Conservation (phyloP, 805 yeast genomes). For the Wickerhamomyces bisporus region DNA sequence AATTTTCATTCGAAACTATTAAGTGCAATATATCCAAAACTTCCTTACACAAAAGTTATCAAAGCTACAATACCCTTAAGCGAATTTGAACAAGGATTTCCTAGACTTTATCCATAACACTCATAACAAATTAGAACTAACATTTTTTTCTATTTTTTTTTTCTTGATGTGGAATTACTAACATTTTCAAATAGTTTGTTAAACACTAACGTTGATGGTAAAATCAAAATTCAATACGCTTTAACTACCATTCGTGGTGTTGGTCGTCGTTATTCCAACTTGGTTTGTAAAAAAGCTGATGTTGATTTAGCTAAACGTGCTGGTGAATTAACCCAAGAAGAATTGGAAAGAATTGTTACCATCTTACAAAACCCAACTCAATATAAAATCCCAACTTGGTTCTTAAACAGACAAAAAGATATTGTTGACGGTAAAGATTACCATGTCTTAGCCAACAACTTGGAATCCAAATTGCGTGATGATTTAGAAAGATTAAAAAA, state of each 20-base stretch:
- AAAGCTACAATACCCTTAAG: too few relatives aligned
- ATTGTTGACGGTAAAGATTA: conserved; percentile 97
- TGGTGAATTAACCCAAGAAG: conserved; percentile 99
- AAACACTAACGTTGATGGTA: conserved; percentile 99
- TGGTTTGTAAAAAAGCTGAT: conserved; percentile 99
- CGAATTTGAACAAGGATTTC: too few relatives aligned
- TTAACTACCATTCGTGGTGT: conserved; percentile 99
- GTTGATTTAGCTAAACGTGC: conserved; percentile 98
- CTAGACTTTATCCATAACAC: too few relatives aligned
- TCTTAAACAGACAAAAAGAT: conserved; percentile 99
- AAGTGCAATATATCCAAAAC: too few relatives aligned
- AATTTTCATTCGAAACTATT: too few relatives aligned
- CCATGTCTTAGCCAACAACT: conserved; percentile 98
- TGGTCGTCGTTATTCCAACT: conserved; percentile 99
- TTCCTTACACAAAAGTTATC: too few relatives aligned
- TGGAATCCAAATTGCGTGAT: conserved; percentile 99
- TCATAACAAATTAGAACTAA: too few relatives aligned
- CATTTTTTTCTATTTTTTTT: too few relatives aligned
- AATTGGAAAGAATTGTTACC: conserved; percentile 99
- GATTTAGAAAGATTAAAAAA: conserved; percentile 99
- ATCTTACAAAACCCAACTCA: conserved; percentile 99
- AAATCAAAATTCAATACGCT: conserved; percentile 99
- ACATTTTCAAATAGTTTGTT: conserved; percentile 66
- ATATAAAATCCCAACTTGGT: conserved; percentile 99
- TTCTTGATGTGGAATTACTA: conserved; percentile 25